These are phyloP conservation scores for Penicillium sp. DNA, from an alignment of 2,329 filamentous ascomycete species.

Conservation along the genomic window DNA sequence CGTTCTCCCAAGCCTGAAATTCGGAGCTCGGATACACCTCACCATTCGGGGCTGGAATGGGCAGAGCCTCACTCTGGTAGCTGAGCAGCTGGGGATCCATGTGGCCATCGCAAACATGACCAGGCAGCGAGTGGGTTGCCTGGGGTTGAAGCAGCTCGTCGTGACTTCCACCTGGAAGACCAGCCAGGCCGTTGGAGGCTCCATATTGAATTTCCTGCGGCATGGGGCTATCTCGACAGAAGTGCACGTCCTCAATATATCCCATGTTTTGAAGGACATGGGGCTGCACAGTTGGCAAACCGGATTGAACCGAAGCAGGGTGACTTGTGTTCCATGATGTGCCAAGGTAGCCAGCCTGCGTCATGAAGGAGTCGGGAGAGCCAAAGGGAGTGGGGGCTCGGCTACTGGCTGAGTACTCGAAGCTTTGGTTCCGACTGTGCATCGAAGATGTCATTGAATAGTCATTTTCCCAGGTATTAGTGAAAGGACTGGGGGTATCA, in stretches of 20 bases:
- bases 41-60: not conserved
- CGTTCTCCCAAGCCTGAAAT: not conserved
- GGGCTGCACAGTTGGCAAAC: conserved; percentile 48
- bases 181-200: conserved; percentile 38
- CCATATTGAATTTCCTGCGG: conserved; percentile 30
- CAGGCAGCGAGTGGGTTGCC: conserved; percentile 22
- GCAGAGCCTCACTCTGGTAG: conserved; percentile 23
- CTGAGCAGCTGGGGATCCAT: conserved; percentile 43
- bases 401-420: conserved; percentile 28
- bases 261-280: conserved; percentile 25
- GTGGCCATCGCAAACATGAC: conserved; percentile 28
- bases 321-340: conserved; percentile 52
- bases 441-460: conserved; percentile 1
- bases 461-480: not conserved
- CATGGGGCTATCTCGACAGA: conserved; percentile 33
- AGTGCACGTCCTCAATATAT: conserved; percentile 43
- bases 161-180: conserved; percentile 41
- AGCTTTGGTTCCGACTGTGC: conserved; percentile 25
- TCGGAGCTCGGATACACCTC: not conserved
- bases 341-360: conserved; percentile 33
- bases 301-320: conserved; percentile 40
- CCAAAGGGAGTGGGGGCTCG: conserved; percentile 37
- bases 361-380: conserved; percentile 21
- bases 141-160: conserved; percentile 42
- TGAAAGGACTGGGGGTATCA: conserved; percentile 4